Base-by-base conservation (phyloP, 495 filamentous ascomycete species). In the Aspergillus baeticus region DNA sequence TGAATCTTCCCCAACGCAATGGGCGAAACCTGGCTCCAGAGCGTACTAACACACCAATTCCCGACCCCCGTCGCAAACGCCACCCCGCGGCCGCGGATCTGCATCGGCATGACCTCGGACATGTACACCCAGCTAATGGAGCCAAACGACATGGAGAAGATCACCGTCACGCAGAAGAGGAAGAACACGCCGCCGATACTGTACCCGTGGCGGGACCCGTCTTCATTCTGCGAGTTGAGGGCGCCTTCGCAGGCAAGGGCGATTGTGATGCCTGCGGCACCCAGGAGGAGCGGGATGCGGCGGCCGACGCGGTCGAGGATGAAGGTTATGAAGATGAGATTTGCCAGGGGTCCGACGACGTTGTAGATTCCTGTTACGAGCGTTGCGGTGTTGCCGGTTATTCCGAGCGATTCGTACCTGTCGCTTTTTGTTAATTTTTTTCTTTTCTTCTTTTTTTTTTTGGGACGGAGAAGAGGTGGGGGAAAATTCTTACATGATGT, bases 361-460 rank as follows among this genome's bases (percentile, higher is more conserved):
- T 86, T 86, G 68, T 86, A 86, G 44, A 85, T 75, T 8, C 81
- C 82, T 5, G 77, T 75, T 1, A 86, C 78, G 0, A 86, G 77
- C 11, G 81, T 68, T 26, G 70, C 74, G 21, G 73, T 70, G 44
- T 67, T 72, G 3, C 78, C 81, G 0, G 69, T 74, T 18, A 86
- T 78, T 5, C 82, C 82, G 5, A 86, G 71, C n/a, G 77, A 68
- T n/a, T 77, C 63, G 69, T 84, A 85, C 74, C n/a, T n/a, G n/a
- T n/a, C n/a, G n/a, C n/a, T n/a, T n/a, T n/a, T n/a, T n/a, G n/a
- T n/a, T n/a, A n/a, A n/a, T n/a, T n/a, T n/a, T n/a, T n/a, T n/a
- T n/a, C n/a, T n/a, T n/a, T n/a, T n/a, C n/a, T n/a, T n/a, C n/a
- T n/a, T n/a, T n/a, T n/a, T n/a, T n/a, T n/a, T n/a, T n/a, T n/a